Conservation (phyloP, 176 grass and related monocot genomes). For the Poa annua region DNA sequence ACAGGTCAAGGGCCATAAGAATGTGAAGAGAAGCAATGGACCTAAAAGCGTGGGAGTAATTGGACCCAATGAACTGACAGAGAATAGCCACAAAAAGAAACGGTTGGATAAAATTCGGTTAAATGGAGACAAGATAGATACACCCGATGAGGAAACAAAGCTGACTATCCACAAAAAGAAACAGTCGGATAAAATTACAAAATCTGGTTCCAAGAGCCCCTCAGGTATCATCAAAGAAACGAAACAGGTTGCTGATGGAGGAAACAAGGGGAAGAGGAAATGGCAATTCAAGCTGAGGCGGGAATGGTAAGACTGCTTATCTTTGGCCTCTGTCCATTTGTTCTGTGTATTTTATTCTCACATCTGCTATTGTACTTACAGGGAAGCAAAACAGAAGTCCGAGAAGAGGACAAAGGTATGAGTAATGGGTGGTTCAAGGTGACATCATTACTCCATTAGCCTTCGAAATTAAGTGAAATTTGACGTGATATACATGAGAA, state of each 20-base stretch:
- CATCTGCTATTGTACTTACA: conserved; percentile 19
- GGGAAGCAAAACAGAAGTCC: conserved; percentile 56
- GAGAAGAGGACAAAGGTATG: conserved; percentile 63
- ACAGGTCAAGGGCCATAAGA: conserved; percentile 25
- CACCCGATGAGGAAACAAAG: conserved; percentile 3
- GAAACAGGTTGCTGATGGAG: conserved; percentile 16
- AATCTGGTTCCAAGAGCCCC: conserved; percentile 24
- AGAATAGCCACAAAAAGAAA: conserved; percentile 33
- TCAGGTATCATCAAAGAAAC: conserved; percentile 39
- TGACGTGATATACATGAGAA: conserved; percentile 16
- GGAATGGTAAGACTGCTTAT: conserved; percentile 45
- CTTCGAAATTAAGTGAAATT: conserved; percentile 16
- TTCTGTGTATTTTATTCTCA: not conserved
- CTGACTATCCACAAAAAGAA: conserved; percentile 27
- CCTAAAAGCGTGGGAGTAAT: conserved; percentile 28
- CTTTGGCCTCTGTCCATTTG: not conserved
- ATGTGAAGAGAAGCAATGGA: conserved; percentile 7
- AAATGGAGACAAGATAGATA: conserved; percentile 29
- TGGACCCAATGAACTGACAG: not conserved
- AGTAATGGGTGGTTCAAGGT: conserved; percentile 3
- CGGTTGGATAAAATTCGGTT: conserved; percentile 9
- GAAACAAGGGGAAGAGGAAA: conserved; percentile 45
- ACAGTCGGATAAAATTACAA: conserved; percentile 18
- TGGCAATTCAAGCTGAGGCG: conserved; percentile 58
- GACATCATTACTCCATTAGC: not conserved